phyloP scores from a whole-genome alignment of 495 filamentous ascomycete genomes.

The Podospora didyma region DNA sequence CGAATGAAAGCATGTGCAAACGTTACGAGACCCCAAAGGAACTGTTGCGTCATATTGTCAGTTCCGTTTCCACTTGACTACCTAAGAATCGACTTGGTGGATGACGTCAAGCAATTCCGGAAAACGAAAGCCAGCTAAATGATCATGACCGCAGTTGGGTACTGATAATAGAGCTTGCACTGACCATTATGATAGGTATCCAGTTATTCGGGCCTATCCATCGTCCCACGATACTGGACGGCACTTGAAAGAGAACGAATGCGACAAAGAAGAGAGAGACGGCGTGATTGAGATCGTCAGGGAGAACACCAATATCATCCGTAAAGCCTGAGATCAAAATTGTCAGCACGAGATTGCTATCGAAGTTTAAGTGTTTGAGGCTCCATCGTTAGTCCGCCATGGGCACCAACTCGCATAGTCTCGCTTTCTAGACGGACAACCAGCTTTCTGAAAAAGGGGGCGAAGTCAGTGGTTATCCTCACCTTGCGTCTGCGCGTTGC shows the following conservation, averaged over 20 bases:
- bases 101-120: too few species aligned
- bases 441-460: too few species aligned
- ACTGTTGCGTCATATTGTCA: conserved; percentile 5
- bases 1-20: conserved; percentile 37
- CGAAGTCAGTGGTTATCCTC: too few species aligned
- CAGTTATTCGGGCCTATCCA: conserved; percentile 47
- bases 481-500: conserved; percentile 39
- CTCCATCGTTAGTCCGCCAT: too few species aligned
- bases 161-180: background rate
- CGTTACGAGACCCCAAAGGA: conserved; percentile 51
- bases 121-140: too few species aligned
- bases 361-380: too few species aligned
- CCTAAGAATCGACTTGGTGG: background rate
- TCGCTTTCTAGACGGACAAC: too few species aligned
- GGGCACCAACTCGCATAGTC: too few species aligned
- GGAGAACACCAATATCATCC: conserved; percentile 22
- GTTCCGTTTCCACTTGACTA: too few species aligned
- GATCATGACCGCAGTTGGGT: too few species aligned
- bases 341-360: background rate
- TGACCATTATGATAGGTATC: conserved; percentile 52
- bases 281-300: conserved; percentile 50
- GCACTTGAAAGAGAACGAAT: conserved; percentile 54
- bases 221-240: conserved; percentile 51
- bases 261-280: conserved; percentile 53
- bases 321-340: conserved; percentile 22